Conservation (phyloP, 139 green algal species). For the Zygnema circumcarinatum region DNA sequence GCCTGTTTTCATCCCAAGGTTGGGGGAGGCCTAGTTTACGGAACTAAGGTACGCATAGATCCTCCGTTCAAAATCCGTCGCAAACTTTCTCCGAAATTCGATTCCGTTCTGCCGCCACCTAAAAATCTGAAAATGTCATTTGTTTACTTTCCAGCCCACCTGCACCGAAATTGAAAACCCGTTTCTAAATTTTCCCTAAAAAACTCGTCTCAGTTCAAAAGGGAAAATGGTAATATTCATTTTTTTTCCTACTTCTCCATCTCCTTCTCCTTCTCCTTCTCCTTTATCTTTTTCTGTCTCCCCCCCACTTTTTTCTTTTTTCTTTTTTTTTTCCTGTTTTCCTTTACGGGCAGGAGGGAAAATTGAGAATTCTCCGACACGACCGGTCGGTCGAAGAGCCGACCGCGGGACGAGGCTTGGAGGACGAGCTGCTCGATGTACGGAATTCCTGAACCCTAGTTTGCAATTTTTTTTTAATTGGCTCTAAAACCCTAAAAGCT, state of each 20-base stretch:
- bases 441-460: neutral
- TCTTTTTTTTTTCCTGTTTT: too few species aligned
- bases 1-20: constrained; percentile 80
- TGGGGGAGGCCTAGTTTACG: constrained; percentile 87
- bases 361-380: constrained; percentile 39
- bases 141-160: neutral
- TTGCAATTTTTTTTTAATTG: neutral
- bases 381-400: neutral
- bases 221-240: too few species aligned
- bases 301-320: neutral
- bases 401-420: neutral
- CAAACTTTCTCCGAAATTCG: neutral
- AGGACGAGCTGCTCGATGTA: constrained; percentile 15
- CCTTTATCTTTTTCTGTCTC: constrained; percentile 2
- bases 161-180: neutral
- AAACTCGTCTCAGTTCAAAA: too few species aligned
- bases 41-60: constrained; percentile 78
- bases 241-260: too few species aligned
- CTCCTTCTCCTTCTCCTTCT: neutral
- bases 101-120: neutral
- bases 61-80: too few species aligned
- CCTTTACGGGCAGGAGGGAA: constrained; percentile 46
- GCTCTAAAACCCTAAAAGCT: neutral
- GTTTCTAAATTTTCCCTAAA: too few species aligned
- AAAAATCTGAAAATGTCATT: neutral